A percentile compares a stretch with the other conserved stretches of the same genome.
These are phyloP conservation scores for Penicillium crustosum DNA, from an alignment of 2,329 filamentous ascomycete species.

Conservation along the genomic window DNA sequence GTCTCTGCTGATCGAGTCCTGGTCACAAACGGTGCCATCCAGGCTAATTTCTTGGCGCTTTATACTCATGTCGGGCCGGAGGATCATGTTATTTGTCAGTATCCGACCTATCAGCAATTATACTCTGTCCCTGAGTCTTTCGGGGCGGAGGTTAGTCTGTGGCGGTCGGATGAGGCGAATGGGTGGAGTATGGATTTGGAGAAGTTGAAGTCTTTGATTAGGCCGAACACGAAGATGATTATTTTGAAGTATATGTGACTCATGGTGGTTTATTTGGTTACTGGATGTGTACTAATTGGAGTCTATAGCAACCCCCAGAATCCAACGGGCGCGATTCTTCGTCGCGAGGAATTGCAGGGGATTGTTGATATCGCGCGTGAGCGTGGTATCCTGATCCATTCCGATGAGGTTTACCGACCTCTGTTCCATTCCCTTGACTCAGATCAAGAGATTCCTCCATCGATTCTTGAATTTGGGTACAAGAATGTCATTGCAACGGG, in stretches of 20 bases:
- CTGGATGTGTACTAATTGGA: not conserved
- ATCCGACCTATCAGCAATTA: conserved; percentile 83
- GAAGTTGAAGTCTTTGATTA: conserved; percentile 63
- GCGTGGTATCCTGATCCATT: conserved; percentile 64
- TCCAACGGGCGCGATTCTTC: conserved; percentile 70
- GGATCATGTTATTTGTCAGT: conserved; percentile 83
- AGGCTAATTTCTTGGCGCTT: conserved; percentile 78
- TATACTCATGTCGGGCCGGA: conserved; percentile 70
- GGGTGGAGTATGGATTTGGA: conserved; percentile 67
- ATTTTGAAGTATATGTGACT: conserved; percentile 53
- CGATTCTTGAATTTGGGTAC: conserved; percentile 68
- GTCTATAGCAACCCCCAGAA: conserved; percentile 68
- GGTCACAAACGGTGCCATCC: conserved; percentile 76
- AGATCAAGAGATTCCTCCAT: conserved; percentile 57
- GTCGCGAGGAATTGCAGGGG: conserved; percentile 56
- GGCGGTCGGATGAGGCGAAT: conserved; percentile 65
- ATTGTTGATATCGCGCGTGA: conserved; percentile 64
- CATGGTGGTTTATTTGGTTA: not conserved
- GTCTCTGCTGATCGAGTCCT: conserved; percentile 63
- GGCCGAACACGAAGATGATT: conserved; percentile 53
- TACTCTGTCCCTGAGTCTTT: conserved; percentile 72
- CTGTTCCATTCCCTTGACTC: conserved; percentile 65
- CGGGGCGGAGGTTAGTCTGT: conserved; percentile 74
- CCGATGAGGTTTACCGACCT: conserved; percentile 79
- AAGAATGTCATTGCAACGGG: conserved; percentile 66